Evolutionary conservation across 495 filamentous ascomycete genomes (phyloP), one percentile per base, ranked within the genome.

Genomic region (Rusavskia elegans): DNA sequence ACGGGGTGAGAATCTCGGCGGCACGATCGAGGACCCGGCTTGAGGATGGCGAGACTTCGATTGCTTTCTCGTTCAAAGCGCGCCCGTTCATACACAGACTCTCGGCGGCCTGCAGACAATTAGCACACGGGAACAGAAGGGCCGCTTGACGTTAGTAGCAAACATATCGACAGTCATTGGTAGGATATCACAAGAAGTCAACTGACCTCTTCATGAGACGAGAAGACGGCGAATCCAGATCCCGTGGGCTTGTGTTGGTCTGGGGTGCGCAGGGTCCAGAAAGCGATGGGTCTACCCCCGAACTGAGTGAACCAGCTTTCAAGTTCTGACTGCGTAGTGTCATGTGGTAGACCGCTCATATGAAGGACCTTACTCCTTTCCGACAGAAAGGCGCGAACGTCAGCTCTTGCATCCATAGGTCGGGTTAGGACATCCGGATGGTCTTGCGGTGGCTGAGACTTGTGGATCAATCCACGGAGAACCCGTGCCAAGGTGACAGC

Each of bases 221-320:
- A 96, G 64, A 98, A 98, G 32, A 97, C 89, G 20, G 90, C 92
- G 66, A 98, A 98, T 23, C 92, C 92, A 41, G 89, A 89, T 19
- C 92, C 92, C 8, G 90, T 97, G 19, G 92, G 92, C 73, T 98
- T 98, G 70, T 96, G 90, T 66, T 97, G 92, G 66, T 98, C 92
- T 11, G 92, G 92, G 20, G 92, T 97, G 40, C 92, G 87, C 49
- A 98, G 73, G 19, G 92, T 98, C 90, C 90, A 98, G 68, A 98
- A 98, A 20, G 90, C 90, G 71, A 97, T 97, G n/a, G 92, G 92
- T 17, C 92, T 85, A 41, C 92, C 92, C 52, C 92, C 90, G 61
- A 94, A 98, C 64, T 98, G 92, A 23, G 92, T 98, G 66, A 96
- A 98, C 92, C 92, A 98, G 66, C 87, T 95, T 70, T 97, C 92